These are phyloP conservation scores for Fusarium euwallaceae DNA, from an alignment of 2,329 filamentous ascomycete species.

Conservation along the genomic window DNA sequence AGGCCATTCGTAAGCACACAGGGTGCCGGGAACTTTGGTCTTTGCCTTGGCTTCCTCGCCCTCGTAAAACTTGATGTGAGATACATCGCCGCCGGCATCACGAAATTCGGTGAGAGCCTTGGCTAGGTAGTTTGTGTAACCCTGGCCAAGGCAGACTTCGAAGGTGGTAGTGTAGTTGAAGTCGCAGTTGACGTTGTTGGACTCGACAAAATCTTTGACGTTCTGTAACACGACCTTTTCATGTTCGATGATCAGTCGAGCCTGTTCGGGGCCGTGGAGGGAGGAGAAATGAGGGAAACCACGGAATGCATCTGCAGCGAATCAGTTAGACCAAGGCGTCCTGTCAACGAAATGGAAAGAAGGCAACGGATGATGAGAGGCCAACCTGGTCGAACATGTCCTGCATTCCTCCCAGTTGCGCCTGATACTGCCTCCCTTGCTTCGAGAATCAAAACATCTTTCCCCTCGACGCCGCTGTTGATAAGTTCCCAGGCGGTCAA, in stretches of 20 bases:
- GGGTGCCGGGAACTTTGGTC: constrained; percentile 49
- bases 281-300: neutral
- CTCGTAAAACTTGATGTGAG: constrained; percentile 6
- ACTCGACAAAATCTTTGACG: constrained; percentile 57
- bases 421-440: neutral
- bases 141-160: constrained; percentile 61
- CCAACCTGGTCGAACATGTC: neutral
- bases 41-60: constrained; percentile 31
- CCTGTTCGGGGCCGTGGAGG: neutral
- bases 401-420: neutral
- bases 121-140: constrained; percentile 56
- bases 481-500: constrained; percentile 56
- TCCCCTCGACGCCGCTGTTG: constrained; percentile 49
- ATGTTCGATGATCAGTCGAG: neutral
- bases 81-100: constrained; percentile 7
- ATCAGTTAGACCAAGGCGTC: neutral
- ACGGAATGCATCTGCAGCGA: neutral
- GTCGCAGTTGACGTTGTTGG: constrained; percentile 58
- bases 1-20: constrained; percentile 65
- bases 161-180: constrained; percentile 61
- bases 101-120: constrained; percentile 49
- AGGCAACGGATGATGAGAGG: neutral
- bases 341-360: too few relatives aligned
- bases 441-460: constrained; percentile 45
- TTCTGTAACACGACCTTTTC: neutral